Conservation (phyloP, 352 stramenopile genomes). For the Pythium aphanidermatum region DNA sequence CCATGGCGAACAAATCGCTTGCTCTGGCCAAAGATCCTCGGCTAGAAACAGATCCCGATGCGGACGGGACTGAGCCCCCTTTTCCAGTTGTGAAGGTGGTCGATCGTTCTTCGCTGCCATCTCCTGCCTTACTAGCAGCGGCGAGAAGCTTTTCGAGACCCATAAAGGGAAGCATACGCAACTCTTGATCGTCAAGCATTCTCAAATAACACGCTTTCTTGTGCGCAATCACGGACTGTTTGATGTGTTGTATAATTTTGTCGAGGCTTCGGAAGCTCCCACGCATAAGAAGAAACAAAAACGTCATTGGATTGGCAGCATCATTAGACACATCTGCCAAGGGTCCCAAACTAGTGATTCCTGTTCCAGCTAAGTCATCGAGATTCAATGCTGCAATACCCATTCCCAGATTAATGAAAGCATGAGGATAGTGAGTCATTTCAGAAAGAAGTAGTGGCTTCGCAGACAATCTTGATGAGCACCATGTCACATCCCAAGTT, state of each 20-base stretch:
- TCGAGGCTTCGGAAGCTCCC: slow-evolving; percentile 63
- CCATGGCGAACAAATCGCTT: slow-evolving; percentile 69
- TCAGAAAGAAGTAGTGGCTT: slow-evolving; percentile 43
- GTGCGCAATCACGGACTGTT: slow-evolving; percentile 48
- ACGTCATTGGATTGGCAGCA: slow-evolving; percentile 44
- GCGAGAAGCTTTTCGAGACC: slow-evolving; percentile 44
- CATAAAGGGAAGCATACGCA: slow-evolving; percentile 45
- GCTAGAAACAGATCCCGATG: slow-evolving; percentile 2
- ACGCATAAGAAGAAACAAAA: slow-evolving; percentile 66
- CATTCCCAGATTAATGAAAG: slow-evolving; percentile 36
- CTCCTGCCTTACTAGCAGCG: slow-evolving; percentile 21
- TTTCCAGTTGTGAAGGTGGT: slow-evolving; percentile 17
- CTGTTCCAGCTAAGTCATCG: slow-evolving; percentile 29
- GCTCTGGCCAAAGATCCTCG: slow-evolving; percentile 34
- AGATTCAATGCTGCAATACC: slow-evolving; percentile 56
- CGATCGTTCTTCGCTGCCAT: slow-evolving; percentile 16
- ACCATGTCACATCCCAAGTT: slow-evolving; percentile 58
- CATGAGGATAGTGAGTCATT: slow-evolving; percentile 47
- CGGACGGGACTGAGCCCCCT: background rate
- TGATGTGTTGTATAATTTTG: slow-evolving; percentile 47
- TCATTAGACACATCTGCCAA: slow-evolving; percentile 6
- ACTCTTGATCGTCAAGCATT: slow-evolving; percentile 52
- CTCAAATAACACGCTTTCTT: slow-evolving; percentile 74
- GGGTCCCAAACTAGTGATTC: background rate
- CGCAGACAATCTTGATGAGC: slow-evolving; percentile 50